Evolutionary conservation across 257 asterid genomes (phyloP), one percentile per base, ranked within the genome.

Genomic region (Handroanthus guayacan): DNA sequence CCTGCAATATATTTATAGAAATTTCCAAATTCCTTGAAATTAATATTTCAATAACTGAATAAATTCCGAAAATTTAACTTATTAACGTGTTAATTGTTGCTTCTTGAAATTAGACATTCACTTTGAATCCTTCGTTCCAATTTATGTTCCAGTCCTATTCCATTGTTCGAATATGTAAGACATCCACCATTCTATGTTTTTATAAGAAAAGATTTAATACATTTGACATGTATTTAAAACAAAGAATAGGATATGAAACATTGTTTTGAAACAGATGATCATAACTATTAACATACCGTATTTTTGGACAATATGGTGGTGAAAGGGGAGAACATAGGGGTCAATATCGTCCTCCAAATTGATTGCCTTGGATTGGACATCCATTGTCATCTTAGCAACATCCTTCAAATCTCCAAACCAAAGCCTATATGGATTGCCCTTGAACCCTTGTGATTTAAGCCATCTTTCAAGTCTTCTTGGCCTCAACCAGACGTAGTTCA

Each of bases 351-450:
- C 83, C 3, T 65, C 54, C 11, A 84, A 52, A 5, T 41, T 50
- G 64, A 80, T 80, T 0, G 91, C 83, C 61, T 78, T 78, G 1
- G 82, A 69, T 20, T 80, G 77, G 0, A 87, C 87, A 39, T 67
- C 52, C 61, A 76, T 62, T 1, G 57, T 63, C 84, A 84, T 54
- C 14, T 31, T 13, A 12, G 31, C 73, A 75, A 76, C 71, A 55
- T 87, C 89, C 67, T 82, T 84, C 41, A 78, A 48, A 44, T 87
- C 89, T 16, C 91, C 91, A 67, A 73, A 68, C 18, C 83, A 38
- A 13, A 67, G 12, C 62, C 77, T 78, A 78, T 87, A 87, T 1
- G 84, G 43, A 69, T 79, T 83, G 52, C 91, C 86, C 9, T 39
- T 73, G 18, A 82, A 60, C 0, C 91, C 89, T 73, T 84, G 87